A percentile compares a stretch with the other conserved stretches of the same genome.
Conservation (phyloP, 345 rosid genomes). For the Salix arbutifolia region DNA sequence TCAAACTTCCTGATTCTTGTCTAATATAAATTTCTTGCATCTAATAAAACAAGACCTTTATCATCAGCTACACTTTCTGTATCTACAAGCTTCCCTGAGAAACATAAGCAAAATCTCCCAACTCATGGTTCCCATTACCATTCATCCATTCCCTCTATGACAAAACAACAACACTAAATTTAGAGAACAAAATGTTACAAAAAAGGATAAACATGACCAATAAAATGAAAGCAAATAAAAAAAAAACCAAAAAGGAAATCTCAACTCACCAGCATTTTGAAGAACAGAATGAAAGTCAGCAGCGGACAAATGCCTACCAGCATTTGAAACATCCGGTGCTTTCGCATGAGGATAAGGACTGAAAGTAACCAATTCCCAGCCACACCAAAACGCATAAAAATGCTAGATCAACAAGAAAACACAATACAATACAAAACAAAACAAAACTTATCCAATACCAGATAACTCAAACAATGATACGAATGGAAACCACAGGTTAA, state of each 20-base stretch:
- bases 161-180: neutral
- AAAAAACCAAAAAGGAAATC: neutral
- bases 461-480: neutral
- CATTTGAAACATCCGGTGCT: conserved; percentile 65
- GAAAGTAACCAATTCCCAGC: conserved; percentile 85
- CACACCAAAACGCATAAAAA: neutral
- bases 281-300: conserved; percentile 75
- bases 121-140: neutral
- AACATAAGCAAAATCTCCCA: conserved; percentile 5
- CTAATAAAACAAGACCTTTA: conserved; percentile 62
- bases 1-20: conserved; percentile 85
- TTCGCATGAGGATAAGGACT: conserved; percentile 57
- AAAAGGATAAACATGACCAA: neutral
- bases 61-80: conserved; percentile 27
- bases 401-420: neutral
- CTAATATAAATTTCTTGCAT: conserved; percentile 88
- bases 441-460: neutral
- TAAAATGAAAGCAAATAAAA: neutral
- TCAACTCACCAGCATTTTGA: conserved; percentile 50
- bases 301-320: conserved; percentile 87
- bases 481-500: neutral
- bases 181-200: neutral
- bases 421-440: neutral
- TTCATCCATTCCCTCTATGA: neutral
- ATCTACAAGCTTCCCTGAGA: conserved; percentile 34